A percentile compares a stretch with the other conserved stretches of the same genome.
Conservation (phyloP, 495 filamentous ascomycete genomes). For the Penicillium fimorum region DNA sequence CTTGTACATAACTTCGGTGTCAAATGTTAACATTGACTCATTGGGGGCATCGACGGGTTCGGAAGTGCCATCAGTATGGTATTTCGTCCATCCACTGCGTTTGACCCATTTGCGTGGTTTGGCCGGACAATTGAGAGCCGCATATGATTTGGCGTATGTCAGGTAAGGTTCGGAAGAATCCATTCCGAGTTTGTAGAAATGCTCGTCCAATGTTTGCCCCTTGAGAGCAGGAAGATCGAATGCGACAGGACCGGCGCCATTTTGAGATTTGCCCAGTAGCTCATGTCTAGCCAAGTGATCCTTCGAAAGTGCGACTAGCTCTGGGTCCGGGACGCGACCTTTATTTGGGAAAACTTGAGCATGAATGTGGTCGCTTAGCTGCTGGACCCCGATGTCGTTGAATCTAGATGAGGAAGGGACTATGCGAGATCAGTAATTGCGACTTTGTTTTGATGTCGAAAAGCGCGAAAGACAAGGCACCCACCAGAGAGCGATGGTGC, state of each 20-base stretch:
- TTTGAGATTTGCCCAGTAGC: constrained; percentile 85
- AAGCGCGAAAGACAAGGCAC: not conserved
- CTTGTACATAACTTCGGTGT: constrained; percentile 97
- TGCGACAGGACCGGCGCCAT: constrained; percentile 67
- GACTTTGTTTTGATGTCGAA: constrained; percentile 1
- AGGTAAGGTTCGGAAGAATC: constrained; percentile 90
- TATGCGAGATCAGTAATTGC: constrained; percentile 31
- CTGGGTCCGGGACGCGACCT: constrained; percentile 55
- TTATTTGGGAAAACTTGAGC: constrained; percentile 75
- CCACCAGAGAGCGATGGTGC: constrained; percentile 40
- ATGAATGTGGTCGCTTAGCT: constrained; percentile 78
- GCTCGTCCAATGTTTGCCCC: constrained; percentile 83
- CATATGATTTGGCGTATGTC: constrained; percentile 68
- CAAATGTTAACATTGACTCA: constrained; percentile 82
- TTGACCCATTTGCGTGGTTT: constrained; percentile 78
- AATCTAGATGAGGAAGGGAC: constrained; percentile 64
- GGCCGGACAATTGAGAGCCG: constrained; percentile 60
- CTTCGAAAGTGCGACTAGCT: constrained; percentile 74
- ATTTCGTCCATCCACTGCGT: constrained; percentile 91
- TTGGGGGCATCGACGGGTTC: constrained; percentile 73
- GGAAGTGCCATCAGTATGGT: constrained; percentile 66
- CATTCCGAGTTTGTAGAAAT: constrained; percentile 88
- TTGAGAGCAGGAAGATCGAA: constrained; percentile 83
- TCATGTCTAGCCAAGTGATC: constrained; percentile 85
- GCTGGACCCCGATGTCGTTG: constrained; percentile 94